Evolutionary conservation across 768 basidiomycete genomes (phyloP), one percentile per base, ranked within the genome.

Genomic region (Termitomyces eurrhizus): DNA sequence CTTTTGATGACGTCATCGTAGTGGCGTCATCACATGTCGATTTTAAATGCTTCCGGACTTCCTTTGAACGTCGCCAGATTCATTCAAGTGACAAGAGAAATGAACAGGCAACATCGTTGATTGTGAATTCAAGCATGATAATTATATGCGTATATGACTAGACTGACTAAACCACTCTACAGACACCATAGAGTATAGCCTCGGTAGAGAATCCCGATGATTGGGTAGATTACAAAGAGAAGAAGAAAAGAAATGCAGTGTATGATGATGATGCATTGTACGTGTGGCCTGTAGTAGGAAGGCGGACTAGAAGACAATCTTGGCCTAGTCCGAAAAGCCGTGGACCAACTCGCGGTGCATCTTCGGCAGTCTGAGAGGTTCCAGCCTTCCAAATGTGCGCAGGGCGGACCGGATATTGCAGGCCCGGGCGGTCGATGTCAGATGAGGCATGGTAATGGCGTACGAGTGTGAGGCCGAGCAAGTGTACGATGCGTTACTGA

Each of bases 131-230:
- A 39, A 52, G 12, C 4, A 33, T 33, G 37, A 44, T 55, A 13
- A 54, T 58, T 61, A 61, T 61, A 55, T 64, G 52, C 29, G 49
- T 63, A 59, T 60, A 52, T 44, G 56, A 29, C 35, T 58, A 57
- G 64, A 46, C 49, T 56, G 52, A 60, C 56, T 63, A 61, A 51
- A 52, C 32, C 54, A 35, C 53, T 61, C 62, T 57, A 57, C 37
- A 41, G 33, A 32, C 44, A 61, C 53, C 57, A 55, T 13, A 29
- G 24, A 51, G 24, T 52, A 60, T 51, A 45, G 37, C 26, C n/a
- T 52, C 49, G 50, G 21, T 42, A 16, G 24, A 42, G 2, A 39
- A 54, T 52, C 7, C 33, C 5, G 3, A 13, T 52, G 2, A 33
- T 18, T 35, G 41, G 29, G n/a, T 21, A 37, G 53, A 61, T 33